Conservation (phyloP, 345 rosid species). For the Camelina hispida region DNA sequence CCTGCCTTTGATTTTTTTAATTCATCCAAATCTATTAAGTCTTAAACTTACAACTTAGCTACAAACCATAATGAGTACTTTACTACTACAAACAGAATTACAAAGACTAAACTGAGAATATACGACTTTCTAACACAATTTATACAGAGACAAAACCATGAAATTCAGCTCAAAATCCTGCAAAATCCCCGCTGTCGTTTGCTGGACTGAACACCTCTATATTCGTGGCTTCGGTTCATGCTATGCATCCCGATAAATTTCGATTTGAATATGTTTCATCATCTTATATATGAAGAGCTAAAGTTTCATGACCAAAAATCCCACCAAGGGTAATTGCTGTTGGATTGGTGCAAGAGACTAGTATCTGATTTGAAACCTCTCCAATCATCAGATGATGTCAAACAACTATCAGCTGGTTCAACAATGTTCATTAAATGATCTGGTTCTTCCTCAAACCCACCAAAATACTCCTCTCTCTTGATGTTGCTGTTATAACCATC, state of each 20-base stretch:
- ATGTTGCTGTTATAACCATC: slow-evolving; percentile 47
- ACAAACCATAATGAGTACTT: slow-evolving; percentile 31
- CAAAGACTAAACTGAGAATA: slow-evolving; percentile 21
- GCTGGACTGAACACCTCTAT: slow-evolving; percentile 26
- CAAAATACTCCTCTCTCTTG: slow-evolving; percentile 68
- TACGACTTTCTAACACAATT: slow-evolving; percentile 18
- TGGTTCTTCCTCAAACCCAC: slow-evolving; percentile 60
- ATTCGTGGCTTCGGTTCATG: slow-evolving; percentile 6
- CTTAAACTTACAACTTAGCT: slow-evolving; percentile 36
- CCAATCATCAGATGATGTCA: slow-evolving; percentile 81
- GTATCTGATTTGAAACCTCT: slow-evolving; percentile 59
- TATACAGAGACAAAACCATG: slow-evolving; percentile 34
- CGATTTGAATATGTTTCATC: not conserved
- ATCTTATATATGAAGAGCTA: not conserved
- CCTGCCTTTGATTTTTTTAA: slow-evolving; percentile 14
- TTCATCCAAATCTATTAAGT: slow-evolving; percentile 34
- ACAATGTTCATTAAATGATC: slow-evolving; percentile 56
- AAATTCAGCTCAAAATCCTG: slow-evolving; percentile 29
- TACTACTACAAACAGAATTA: slow-evolving; percentile 22
- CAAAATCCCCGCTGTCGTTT: slow-evolving; percentile 1
- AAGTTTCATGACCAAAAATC: slow-evolving; percentile 63
- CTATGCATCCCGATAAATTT: slow-evolving; percentile 12
- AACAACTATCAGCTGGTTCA: slow-evolving; percentile 63
- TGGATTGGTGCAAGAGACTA: slow-evolving; percentile 59
- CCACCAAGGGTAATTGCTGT: slow-evolving; percentile 68